Evolutionary conservation across 2,329 filamentous ascomycete species (phyloP), one percentile per base, ranked within the genome.

Genomic region (Cladobotryum protrusum): DNA sequence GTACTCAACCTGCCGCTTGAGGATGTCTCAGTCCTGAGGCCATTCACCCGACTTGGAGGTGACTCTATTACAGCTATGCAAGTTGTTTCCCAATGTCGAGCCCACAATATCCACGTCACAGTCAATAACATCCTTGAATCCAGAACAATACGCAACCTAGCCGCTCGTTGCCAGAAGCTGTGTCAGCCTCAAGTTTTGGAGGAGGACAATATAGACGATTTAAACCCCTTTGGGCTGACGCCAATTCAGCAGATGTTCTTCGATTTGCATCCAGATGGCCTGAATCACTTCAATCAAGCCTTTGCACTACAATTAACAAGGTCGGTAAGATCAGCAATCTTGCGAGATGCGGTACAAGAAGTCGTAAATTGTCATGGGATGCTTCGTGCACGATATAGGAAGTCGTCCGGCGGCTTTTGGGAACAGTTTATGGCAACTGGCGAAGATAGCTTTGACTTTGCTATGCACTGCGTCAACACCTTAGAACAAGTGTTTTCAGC

Each of bases 161-260:
- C 35, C 17, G 35, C 35, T n/a, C 14, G 9, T 5, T 29, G 24
- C 11, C 24, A 29, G 24, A 29, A 29, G 11, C 7, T 29, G 7
- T 5, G 12, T 6, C 14, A 17, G 7, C 11, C 35, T n/a, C 14
- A n/a, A n/a, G 14, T 37, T 13, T n/a, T n/a, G 35, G 14, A 37
- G 5, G 14, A 17, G 17, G n/a, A n/a, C 3, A 6, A 6, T 5
- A 9, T 2, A 9, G 6, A 29, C 6, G 24, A 29, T 8, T 29
- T 9, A 29, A 29, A 9, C 11, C 58, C 57, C 0, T 76, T 74
- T 47, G 58, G 59, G 0, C 56, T 76, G 2, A 71, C 72, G 0
- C 74, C 74, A 0, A 69, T 75, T 19, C 74, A 76, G 48, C 59
- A 64, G 15, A 59, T 74, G 34, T 73, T 72, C 49, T 72, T 75